Base-by-base conservation (phyloP, 2,329 filamentous ascomycete species). In the Clonostachys rosea region DNA sequence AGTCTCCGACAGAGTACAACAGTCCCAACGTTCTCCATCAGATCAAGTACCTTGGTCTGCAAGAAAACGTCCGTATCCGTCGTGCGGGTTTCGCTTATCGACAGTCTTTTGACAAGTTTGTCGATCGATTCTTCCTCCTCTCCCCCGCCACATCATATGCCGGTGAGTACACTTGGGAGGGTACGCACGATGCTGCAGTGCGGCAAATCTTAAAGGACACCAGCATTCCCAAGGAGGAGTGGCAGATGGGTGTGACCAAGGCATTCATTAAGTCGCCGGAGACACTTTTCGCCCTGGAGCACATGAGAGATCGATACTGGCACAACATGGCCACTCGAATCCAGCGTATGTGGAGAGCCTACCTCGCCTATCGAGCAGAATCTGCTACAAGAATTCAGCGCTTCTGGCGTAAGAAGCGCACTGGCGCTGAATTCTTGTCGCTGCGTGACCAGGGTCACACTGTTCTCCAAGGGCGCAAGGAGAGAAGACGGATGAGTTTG, bases 271-370 rank as follows among this genome's bases (percentile, higher is more conserved):
- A 99, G 69, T 91, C 94, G 0, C 94, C 94, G 1, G 94, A 99
- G 68, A 99, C 94, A 0, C 73, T 99, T 3, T 99, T 99, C 61
- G 94, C 94, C 3, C 75, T 99, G 11, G 94, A 99, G 67, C 91
- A 95, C 49, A 97, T 99, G 92, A 83, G 94, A 62, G 94, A 99
- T 64, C 80, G 89, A 48, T 99, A 97, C 69, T 97, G 92, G 92
- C 92, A 97, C 68, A 99, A 97, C 70, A 97, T 99, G 94, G 94
- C 94, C 5, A 95, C 92, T 50, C 84, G 94, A 49, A 97, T 99
- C 50, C 94, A 99, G 70, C 83, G 94, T 56, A 94, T 95, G 61
- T 99, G 94, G 94, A 83, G 94, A 58, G 95, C 95, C 45, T 97
- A 96, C 61, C 78, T 97, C 39, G 85, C 92, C 6, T 97, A 97